phyloP scores from a whole-genome alignment of 2,329 filamentous ascomycete genomes.

The Hypoxylon sp. region DNA sequence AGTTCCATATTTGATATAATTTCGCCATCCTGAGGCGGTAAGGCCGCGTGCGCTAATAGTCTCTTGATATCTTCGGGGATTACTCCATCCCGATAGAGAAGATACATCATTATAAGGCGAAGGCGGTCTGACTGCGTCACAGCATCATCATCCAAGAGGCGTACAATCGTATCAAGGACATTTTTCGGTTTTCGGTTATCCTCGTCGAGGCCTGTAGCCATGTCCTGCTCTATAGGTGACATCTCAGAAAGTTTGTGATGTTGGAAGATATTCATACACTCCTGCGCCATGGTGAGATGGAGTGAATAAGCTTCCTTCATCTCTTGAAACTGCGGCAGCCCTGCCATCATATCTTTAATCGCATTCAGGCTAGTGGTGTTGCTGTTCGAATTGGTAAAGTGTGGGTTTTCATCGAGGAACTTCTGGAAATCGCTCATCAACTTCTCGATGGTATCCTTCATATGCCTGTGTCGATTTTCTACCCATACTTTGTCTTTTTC shows the following conservation, averaged over 20 bases:
- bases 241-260: conserved; percentile 86
- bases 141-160: conserved; percentile 87
- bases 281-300: conserved; percentile 95
- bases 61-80: conserved; percentile 86
- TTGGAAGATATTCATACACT: conserved; percentile 95
- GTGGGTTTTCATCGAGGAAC: conserved; percentile 90
- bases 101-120: conserved; percentile 86
- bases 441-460: conserved; percentile 97
- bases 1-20: conserved; percentile 83
- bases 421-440: conserved; percentile 92
- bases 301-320: conserved; percentile 96
- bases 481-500: conserved; percentile 97
- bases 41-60: conserved; percentile 83
- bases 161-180: conserved; percentile 84
- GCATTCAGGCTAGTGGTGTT: conserved; percentile 84
- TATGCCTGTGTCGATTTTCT: conserved; percentile 92
- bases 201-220: conserved; percentile 93
- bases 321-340: conserved; percentile 92
- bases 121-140: conserved; percentile 80
- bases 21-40: conserved; percentile 80
- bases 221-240: conserved; percentile 87
- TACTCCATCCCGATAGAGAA: conserved; percentile 88
- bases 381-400: conserved; percentile 83
- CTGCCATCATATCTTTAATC: conserved; percentile 97
- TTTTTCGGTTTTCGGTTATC: conserved; percentile 93